Base-by-base conservation (phyloP, 768 basidiomycete genomes). In the Psilocybe cubensis region DNA sequence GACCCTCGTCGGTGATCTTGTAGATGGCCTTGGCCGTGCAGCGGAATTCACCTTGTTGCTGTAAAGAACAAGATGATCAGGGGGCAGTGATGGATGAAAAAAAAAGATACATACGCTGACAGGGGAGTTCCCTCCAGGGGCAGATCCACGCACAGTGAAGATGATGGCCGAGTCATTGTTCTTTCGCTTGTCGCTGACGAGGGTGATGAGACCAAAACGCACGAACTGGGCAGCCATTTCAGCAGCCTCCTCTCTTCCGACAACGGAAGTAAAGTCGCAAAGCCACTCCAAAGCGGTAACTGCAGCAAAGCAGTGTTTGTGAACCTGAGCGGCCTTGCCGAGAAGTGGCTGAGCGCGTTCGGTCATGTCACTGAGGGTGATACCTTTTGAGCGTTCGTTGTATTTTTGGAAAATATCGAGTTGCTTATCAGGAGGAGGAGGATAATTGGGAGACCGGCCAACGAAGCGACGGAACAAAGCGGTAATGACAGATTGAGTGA, bases 221-320 rank as follows among this genome's bases (percentile, higher is more conserved):
- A 98, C 95, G 66, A 98, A 98, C 70, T 98, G 97, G 3, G 96
- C 97, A 2, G 93, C 90, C 86, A 98, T 91, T 78, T 99, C 97
- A 10, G 94, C 93, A 0, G 94, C 96, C 72, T 98, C 97, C 68
- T 99, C 97, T 51, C 93, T 81, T 21, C 95, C 95, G 29, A 95
- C 93, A 29, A 96, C 93, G 1, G 96, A 97, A 0, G 97, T 94
- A 65, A 94, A 97, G 72, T 99, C 97, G 69, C 93, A 91, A 38
- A 99, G 85, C 97, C 97, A 99, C 73, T 98, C 96, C 54, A 98
- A 79, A 0, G 92, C 95, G 43, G 83, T 83, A 52, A 93, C 86
- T 21, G 97, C 95, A 25, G 87, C 77, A 70, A 99, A 98, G 65
- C 92, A 92, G 67, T 86, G 79, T 64, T 84, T 87, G 74, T 88